Evolutionary conservation across 192 early-diverging fungal genomes (phyloP), one percentile per base, ranked within the genome.

Genomic region (Entomortierella beljakovae): DNA sequence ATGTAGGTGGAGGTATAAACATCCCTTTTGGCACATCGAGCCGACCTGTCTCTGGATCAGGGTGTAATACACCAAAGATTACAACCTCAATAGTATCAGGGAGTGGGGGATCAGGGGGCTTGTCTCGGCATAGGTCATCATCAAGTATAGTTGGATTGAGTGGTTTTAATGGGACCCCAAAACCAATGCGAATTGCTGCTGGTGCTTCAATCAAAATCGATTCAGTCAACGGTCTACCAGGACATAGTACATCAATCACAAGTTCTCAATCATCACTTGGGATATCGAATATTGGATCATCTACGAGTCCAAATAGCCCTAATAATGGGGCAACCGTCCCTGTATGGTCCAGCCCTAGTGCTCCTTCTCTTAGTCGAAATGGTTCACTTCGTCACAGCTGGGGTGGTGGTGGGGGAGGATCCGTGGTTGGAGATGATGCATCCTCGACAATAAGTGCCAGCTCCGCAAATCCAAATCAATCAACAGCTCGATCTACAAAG

Each of bases 151-250:
- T 53, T 5, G 50, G 63, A 11, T 48, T 57, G 38, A 70, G 31
- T 20, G 48, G 31, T 2, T 23, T 40, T 3, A 2, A 28, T 18
- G 5, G 54, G 53, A 49, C 28, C n/a, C 42, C 28, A 20, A 77
- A 68, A 40, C 73, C 73, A 5, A 52, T 77, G 60, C 40, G 65
- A 15, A 77, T 77, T 25, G 73, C 73, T 15, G 73, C 65, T 51
- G 65, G 73, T 8, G 65, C 73, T 15, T 56, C 64, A 6, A 66
- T 75, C 33, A 75, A 57, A 29, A 52, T 75, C 23, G 72, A 75
- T 28, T 61, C 57, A 54, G 25, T 15, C 33, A 55, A 20, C 68
- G 18, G 32, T 20, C 60, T 49, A 25, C 31, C 52, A 23, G 26
- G 26, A 11, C 7, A 57, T 22, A 20, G 13, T 38, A 38, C 32